Conservation (phyloP, 768 basidiomycete species). For the Phlebiopsis gigantea region DNA sequence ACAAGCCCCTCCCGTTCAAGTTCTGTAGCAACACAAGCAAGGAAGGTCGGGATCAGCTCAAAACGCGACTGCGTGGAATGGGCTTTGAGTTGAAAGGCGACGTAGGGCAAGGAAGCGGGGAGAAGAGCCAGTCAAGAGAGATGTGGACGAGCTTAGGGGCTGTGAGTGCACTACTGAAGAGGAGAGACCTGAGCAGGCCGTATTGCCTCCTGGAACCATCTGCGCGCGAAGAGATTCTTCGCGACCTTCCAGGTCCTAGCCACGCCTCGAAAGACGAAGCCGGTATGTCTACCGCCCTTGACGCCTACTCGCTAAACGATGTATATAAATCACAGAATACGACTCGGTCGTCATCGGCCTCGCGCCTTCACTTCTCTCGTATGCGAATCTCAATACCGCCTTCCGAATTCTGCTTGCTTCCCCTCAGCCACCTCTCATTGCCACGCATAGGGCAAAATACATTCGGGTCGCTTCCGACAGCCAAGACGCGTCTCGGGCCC, state of each 20-base stretch:
- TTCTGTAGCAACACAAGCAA: slow-evolving; percentile 70
- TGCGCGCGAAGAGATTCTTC: slow-evolving; percentile 37
- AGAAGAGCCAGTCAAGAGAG: slow-evolving; percentile 25
- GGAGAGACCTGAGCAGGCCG: slow-evolving; percentile 42
- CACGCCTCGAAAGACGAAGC: not conserved
- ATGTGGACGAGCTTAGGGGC: slow-evolving; percentile 65
- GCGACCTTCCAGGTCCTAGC: not conserved
- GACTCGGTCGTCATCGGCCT: slow-evolving; percentile 37
- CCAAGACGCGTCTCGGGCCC: not conserved
- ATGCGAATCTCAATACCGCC: slow-evolving; percentile 49
- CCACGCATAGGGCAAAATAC: slow-evolving; percentile 55
- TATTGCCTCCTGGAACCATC: slow-evolving; percentile 52
- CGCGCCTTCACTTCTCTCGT: slow-evolving; percentile 29
- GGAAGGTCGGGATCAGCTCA: slow-evolving; percentile 44
- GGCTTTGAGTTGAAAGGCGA: slow-evolving; percentile 39
- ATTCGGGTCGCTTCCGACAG: slow-evolving; percentile 29
- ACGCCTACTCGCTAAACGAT: not conserved
- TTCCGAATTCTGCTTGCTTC: slow-evolving; percentile 49
- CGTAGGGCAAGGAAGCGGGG: slow-evolving; percentile 36
- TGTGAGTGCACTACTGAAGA: slow-evolving; percentile 39
- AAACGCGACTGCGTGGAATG: slow-evolving; percentile 37
- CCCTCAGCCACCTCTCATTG: slow-evolving; percentile 37
- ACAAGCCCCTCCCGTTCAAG: slow-evolving; percentile 33
- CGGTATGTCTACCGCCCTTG: not conserved
- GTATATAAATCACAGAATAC: slow-evolving; percentile 10